These are phyloP conservation scores for Penicillium sp. DNA, from an alignment of 2,329 filamentous ascomycete species.

Conservation along the genomic window DNA sequence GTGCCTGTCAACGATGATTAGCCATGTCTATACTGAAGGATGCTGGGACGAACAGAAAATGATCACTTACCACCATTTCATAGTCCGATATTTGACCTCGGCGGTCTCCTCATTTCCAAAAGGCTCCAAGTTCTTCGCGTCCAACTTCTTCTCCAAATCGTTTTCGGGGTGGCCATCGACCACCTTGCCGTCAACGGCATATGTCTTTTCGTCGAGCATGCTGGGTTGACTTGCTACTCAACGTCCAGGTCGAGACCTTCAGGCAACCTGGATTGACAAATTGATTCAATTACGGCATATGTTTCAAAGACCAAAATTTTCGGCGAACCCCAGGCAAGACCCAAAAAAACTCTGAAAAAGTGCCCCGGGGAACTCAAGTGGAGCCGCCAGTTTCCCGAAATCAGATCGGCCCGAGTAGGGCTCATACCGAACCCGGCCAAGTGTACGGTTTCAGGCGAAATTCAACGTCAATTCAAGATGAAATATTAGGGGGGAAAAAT, in stretches of 20 bases:
- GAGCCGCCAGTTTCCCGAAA: slow-evolving; percentile 7
- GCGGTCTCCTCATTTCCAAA: slow-evolving; percentile 41
- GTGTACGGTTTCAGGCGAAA: background rate
- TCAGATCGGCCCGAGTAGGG: background rate
- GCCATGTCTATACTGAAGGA: background rate
- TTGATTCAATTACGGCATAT: background rate
- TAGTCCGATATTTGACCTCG: slow-evolving; percentile 52
- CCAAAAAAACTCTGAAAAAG: slow-evolving; percentile 8
- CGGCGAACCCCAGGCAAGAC: background rate
- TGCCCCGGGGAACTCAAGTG: slow-evolving; percentile 6
- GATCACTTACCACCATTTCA: slow-evolving; percentile 43
- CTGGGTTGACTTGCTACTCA: slow-evolving; percentile 5
- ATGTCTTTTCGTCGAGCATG: slow-evolving; percentile 21
- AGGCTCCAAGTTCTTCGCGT: slow-evolving; percentile 30
- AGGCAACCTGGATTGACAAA: background rate
- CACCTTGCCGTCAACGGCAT: slow-evolving; percentile 12
- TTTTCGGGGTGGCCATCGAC: slow-evolving; percentile 13
- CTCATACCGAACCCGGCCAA: slow-evolving; percentile 2
- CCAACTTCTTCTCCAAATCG: slow-evolving; percentile 18
- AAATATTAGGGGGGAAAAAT: too few species aligned
- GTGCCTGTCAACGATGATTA: slow-evolving; percentile 28
- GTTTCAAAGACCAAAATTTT: background rate
- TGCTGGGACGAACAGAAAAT: background rate
- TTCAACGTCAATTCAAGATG: background rate
- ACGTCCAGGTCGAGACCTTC: background rate